phyloP scores from a whole-genome alignment of 805 yeast genomes.

The Wickerhamiella sorbophila region DNA sequence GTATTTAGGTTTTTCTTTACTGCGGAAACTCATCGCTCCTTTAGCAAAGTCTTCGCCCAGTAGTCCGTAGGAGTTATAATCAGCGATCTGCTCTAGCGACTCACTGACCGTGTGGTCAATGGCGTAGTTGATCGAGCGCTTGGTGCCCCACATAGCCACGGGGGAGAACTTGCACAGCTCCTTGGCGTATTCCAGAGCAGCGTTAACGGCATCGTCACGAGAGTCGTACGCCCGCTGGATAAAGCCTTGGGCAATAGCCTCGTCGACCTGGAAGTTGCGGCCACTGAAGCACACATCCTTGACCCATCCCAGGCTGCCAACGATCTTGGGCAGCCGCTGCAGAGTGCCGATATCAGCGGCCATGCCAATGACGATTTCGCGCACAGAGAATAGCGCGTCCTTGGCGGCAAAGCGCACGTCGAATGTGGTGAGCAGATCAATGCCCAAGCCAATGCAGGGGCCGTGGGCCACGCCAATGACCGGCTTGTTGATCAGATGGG shows the following conservation, averaged over 20 bases:
- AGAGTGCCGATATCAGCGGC: constrained; percentile 70
- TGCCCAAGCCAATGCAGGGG: constrained; percentile 45
- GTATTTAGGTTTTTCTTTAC: constrained; percentile 21
- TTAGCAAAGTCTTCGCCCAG: constrained; percentile 21
- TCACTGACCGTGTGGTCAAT: constrained; percentile 28
- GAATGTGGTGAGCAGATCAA: constrained; percentile 49
- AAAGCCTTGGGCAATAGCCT: constrained; percentile 43
- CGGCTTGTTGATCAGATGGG: constrained; percentile 28
- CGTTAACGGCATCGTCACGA: constrained; percentile 35
- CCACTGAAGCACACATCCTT: constrained; percentile 52
- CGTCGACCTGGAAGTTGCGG: constrained; percentile 37
- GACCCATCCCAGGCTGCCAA: constrained; percentile 41
- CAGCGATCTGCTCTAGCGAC: constrained; percentile 41
- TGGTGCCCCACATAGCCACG: constrained; percentile 55
- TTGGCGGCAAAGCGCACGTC: constrained; percentile 42
- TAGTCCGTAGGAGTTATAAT: constrained; percentile 33
- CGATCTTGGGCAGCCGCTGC: constrained; percentile 46
- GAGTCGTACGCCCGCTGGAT: constrained; percentile 32
- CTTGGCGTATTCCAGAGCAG: constrained; percentile 37
- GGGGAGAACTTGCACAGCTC: constrained; percentile 34
- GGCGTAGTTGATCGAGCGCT: constrained; percentile 36
- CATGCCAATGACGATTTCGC: constrained; percentile 60
- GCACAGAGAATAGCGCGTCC: constrained; percentile 41
- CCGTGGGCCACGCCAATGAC: constrained; percentile 60
- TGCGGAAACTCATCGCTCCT: constrained; percentile 21